phyloP scores from a whole-genome alignment of 140 eudicot species.

The Oenanthe javanica region DNA sequence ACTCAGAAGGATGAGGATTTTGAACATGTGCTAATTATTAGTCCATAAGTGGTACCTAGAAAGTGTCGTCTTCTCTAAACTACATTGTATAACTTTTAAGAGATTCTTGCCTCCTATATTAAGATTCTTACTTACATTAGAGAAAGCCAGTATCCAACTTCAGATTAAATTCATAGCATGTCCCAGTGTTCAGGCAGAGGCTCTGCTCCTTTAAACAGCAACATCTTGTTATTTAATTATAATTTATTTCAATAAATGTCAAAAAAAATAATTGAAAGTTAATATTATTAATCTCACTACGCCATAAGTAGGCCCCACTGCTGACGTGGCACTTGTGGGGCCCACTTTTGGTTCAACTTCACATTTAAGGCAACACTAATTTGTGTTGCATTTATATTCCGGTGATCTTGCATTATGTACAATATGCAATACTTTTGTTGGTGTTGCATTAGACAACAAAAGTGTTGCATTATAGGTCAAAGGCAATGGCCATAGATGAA shows the following conservation, averaged over 20 bases:
- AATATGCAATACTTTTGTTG: too few species aligned
- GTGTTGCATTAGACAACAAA: too few species aligned
- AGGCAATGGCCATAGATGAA: too few species aligned
- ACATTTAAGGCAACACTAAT: too few species aligned
- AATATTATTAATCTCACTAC: not conserved
- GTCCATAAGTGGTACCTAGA: not conserved
- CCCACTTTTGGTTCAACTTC: too few species aligned
- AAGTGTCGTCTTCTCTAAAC: conserved; percentile 12
- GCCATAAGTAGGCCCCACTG: too few species aligned
- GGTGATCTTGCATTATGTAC: too few species aligned
- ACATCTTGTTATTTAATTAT: not conserved
- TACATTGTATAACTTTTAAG: conserved; percentile 18
- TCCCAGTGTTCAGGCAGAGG: conserved; percentile 5
- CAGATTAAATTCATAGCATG: not conserved
- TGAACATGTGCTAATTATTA: conserved; percentile 8
- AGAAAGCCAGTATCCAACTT: not conserved
- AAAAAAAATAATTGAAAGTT: not conserved
- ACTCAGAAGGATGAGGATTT: not conserved
- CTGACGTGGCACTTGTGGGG: too few species aligned
- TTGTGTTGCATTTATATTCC: too few species aligned
- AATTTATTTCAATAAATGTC: not conserved
- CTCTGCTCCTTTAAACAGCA: not conserved
- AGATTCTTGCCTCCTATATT: conserved; percentile 16
- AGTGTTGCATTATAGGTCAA: too few species aligned
- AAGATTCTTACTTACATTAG: not conserved